Conservation (phyloP, 2,329 filamentous ascomycete species). For the Penicillium hordei region DNA sequence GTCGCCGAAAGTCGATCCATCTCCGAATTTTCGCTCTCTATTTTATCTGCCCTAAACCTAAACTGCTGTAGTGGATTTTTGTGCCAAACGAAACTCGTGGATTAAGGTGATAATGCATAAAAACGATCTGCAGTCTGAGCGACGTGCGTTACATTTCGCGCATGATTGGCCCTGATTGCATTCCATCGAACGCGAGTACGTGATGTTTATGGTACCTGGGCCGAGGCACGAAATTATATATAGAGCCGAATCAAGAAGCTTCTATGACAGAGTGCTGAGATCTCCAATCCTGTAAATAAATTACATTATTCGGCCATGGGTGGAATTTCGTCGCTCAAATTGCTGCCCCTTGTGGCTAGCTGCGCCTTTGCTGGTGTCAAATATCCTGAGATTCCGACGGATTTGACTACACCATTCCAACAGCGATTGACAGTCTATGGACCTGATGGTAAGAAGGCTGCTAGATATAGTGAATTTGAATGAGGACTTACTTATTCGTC, state of each 20-base stretch:
- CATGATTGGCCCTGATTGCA: slow-evolving; percentile 1
- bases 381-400: slow-evolving; percentile 50
- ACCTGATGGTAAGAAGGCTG: slow-evolving; percentile 44
- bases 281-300: background rate
- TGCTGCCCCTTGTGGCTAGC: slow-evolving; percentile 18
- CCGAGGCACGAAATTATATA: background rate
- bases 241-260: background rate
- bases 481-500: background rate
- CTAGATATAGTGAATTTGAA: background rate
- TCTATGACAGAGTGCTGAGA: background rate
- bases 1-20: background rate
- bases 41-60: background rate
- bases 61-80: background rate
- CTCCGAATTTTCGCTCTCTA: background rate
- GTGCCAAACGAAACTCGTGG: background rate
- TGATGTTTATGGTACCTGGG: background rate
- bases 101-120: background rate
- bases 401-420: slow-evolving; percentile 56
- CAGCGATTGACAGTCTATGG: slow-evolving; percentile 55
- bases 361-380: slow-evolving; percentile 31
- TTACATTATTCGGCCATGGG: slow-evolving; percentile 10
- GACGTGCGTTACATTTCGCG: background rate
- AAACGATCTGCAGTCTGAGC: background rate
- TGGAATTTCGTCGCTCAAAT: slow-evolving; percentile 11
- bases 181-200: background rate